Base-by-base conservation (phyloP, 2,329 filamentous ascomycete genomes). In the Dothideomycetes sp. region DNA sequence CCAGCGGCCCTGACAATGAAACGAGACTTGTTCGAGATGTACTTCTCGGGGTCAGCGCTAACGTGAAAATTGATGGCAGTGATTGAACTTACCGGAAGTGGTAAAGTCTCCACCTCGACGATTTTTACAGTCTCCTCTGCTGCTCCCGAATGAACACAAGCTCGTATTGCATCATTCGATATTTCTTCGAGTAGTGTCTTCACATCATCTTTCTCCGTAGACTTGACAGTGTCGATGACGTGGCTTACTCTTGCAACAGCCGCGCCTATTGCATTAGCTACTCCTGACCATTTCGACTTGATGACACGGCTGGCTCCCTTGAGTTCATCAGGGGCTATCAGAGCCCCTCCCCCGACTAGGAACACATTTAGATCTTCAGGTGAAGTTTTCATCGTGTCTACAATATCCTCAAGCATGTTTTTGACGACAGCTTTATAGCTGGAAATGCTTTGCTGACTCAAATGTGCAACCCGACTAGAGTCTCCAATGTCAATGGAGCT, bases 241-340 rank as follows among this genome's bases (percentile, higher is more conserved):
- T 52, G 49, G 42, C 71, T 76, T 2, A 80, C 73, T 30, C 72
- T 61, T 1, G 75, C 73, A 42, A 75, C 77, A 1, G 77, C 76
- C 7, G 76, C 77, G 2, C 77, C 77, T 8, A 81, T 75, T 0
- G 77, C 77, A 49, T 81, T 81, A 7, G 77, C 77, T 2, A 80
- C 73, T 3, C 67, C 68, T 2, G 73, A 70, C 61, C 67, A 77
- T 31, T 66, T 58, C 0, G 74, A 74, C 45, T 71, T 75, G 33
- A 77, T 55, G 1, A 79, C 70, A 22, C 58, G 62, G 43, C 70
- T 73, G 7, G 74, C 75, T 1, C 75, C 75, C 22, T 60, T 58
- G 0, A 80, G 59, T n/a, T 65, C 54, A 27, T 72, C 62, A 0
- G 74, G 75, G 0, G 72, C 69, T 32, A 80, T 65, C 8, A 79